phyloP scores from a whole-genome alignment of 306 rosid genomes.

The Astragalus membranaceus region DNA sequence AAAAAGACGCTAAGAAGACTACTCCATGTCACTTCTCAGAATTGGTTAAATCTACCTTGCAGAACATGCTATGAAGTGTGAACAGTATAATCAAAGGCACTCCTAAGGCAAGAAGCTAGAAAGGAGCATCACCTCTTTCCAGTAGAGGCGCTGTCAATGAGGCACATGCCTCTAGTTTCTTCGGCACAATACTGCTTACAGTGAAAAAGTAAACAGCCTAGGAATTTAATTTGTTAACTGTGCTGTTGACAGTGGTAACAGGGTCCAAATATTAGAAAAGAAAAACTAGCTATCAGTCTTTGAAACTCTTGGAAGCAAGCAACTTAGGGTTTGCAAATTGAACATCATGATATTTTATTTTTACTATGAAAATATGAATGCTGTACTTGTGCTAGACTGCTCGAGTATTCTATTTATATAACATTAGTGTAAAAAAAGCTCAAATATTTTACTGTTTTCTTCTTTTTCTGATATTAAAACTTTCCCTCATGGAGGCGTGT shows the following conservation, averaged over 20 bases:
- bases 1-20: constrained; percentile 14
- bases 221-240: background rate
- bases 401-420: background rate
- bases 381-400: background rate
- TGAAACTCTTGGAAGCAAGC: background rate
- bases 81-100: background rate
- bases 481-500: background rate
- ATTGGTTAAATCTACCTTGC: constrained; percentile 6
- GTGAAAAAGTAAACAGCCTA: background rate
- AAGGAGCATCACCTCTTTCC: background rate
- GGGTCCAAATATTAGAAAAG: background rate
- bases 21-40: background rate
- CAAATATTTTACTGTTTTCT: background rate
- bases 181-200: background rate
- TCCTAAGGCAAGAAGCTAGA: background rate
- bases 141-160: background rate
- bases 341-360: background rate
- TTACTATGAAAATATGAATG: constrained; percentile 4
- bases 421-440: background rate
- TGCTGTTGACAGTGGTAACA: background rate
- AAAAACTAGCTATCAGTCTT: background rate
- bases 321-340: background rate
- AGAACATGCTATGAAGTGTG: background rate
- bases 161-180: background rate
- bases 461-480: background rate